Base-by-base conservation (phyloP, 768 basidiomycete species). In the Tulasnella sp. region DNA sequence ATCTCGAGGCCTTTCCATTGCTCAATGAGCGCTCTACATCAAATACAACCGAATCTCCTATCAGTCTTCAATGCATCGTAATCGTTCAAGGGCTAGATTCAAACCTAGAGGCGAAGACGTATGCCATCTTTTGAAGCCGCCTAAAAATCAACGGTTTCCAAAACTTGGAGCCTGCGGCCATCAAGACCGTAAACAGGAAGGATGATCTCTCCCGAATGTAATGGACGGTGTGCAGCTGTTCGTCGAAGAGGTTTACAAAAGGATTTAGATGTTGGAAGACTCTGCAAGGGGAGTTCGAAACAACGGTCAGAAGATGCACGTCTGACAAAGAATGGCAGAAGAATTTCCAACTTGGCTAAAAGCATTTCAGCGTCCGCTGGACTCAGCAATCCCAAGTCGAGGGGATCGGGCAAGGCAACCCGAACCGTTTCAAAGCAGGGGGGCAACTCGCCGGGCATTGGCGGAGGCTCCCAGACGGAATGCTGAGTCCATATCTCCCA, bases 171-270 rank as follows among this genome's bases (percentile, higher is more conserved):
- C 89, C 89, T 19, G 88, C 91, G 85, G 91, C 90, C 77, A 94
- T 83, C 72, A 95, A 84, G 35, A 89, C 87, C 26, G 92, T 90
- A 81, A 94, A 94, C 71, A 96, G 84, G 79, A 95, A 88, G 0
- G 91, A 88, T 69, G 89, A 94, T 74, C 86, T 89, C 29, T 84
- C 82, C 76, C 94, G 91, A 76, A 95, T 88, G 79, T 94, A 95
- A 39, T 83, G 77, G 64, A 89, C 84, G 0, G 94, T 89, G 79
- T 96, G 94, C 40, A 95, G 81, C n/a, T 86, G 82, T 41, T 92
- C 91, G 81, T 95, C 94, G 78, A 95, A 93, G 37, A 95, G 83
- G 78, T 90, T 91, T 80, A 94, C 88, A 79, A 94, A 93, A 16
- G 93, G 91, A 78, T 95, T 95, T 69, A 95, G 85, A 73, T 92